phyloP scores from a whole-genome alignment of 2,329 filamentous ascomycete species.

The Xylariaceae sp. region DNA sequence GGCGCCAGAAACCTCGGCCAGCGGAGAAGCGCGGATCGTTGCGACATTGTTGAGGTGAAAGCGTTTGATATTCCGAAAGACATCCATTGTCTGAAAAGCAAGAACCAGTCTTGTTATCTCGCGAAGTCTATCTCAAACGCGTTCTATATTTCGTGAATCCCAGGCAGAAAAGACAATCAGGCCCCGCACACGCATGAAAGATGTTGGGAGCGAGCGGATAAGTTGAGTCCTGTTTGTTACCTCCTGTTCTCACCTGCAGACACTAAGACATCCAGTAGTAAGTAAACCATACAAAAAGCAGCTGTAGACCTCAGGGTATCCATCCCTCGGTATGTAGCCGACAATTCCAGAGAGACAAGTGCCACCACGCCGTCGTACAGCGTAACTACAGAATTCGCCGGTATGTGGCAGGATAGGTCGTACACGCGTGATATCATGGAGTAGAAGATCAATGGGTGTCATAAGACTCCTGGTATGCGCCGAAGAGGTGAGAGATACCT shows the following conservation, averaged over 20 bases:
- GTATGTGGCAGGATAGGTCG: no score
- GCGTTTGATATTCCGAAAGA: constrained; percentile 29
- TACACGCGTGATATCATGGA: no score
- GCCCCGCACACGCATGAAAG: background rate
- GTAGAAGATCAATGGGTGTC: no score
- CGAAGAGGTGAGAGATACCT: no score
- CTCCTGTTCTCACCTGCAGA: no score
- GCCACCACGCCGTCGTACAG: background rate
- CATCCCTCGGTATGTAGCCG: no score
- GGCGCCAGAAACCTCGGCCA: constrained; percentile 78
- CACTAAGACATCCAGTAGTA: no score
- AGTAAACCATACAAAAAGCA: no score
- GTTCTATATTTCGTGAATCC: background rate
- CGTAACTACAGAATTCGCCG: background rate
- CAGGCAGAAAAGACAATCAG: background rate
- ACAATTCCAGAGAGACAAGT: background rate
- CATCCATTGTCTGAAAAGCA: constrained; percentile 20
- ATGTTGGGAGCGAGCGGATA: no score
- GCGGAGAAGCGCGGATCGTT: constrained; percentile 43
- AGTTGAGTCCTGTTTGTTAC: no score
- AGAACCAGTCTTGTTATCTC: background rate
- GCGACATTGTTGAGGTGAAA: constrained; percentile 44
- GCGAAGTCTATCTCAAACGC: background rate
- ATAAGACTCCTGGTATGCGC: no score
- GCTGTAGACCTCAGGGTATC: no score